These are phyloP conservation scores for Craspedostauros australis DNA, from an alignment of 108 stramenopile species.

Conservation along the genomic window DNA sequence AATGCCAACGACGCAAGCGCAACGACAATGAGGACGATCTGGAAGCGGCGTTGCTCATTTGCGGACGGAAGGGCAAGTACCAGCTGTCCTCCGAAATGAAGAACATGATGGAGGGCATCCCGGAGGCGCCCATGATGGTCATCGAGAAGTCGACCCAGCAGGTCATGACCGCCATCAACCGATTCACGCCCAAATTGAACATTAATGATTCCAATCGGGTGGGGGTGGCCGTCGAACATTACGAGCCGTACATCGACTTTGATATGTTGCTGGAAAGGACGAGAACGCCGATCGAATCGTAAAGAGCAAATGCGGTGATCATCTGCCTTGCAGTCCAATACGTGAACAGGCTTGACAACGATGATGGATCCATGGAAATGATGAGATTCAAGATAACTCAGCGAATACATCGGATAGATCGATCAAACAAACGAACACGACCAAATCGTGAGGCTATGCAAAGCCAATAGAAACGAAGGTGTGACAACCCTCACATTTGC, in stretches of 20 bases:
- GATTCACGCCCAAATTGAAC: constrained; percentile 88
- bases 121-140: constrained; percentile 67
- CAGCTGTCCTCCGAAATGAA: constrained; percentile 42
- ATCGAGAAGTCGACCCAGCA: constrained; percentile 60
- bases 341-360: too few relatives aligned
- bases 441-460: too few relatives aligned
- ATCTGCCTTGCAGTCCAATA: too few relatives aligned
- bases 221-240: constrained; percentile 80
- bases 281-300: not conserved
- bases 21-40: constrained; percentile 20
- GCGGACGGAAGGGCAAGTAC: constrained; percentile 73
- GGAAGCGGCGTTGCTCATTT: constrained; percentile 78
- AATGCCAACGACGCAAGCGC: constrained; percentile 57
- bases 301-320: too few relatives aligned
- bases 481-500: too few relatives aligned
- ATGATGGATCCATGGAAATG: too few relatives aligned
- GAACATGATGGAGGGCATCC: constrained; percentile 66
- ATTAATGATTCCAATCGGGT: constrained; percentile 82
- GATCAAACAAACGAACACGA: too few relatives aligned
- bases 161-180: constrained; percentile 69
- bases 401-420: too few relatives aligned
- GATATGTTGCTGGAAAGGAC: constrained; percentile 55
- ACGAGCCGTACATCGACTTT: constrained; percentile 90
- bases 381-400: too few relatives aligned
- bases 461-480: too few relatives aligned